Conservation (phyloP, 257 asterid genomes). For the Solanum neorickii region DNA sequence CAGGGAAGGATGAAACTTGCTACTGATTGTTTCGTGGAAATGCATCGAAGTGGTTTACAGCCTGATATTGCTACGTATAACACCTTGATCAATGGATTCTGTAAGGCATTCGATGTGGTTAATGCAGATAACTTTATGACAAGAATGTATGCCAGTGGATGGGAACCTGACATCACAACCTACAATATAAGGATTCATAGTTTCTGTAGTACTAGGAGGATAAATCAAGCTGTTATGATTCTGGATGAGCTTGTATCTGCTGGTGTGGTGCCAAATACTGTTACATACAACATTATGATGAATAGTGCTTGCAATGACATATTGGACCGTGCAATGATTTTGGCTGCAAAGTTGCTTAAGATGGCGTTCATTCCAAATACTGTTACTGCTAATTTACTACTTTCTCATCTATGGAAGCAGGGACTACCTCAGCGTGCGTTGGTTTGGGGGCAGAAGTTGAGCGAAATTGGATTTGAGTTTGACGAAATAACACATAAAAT, state of each 20-base stretch:
- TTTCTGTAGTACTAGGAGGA: constrained; percentile 54
- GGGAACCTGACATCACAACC: constrained; percentile 71
- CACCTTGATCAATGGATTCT: constrained; percentile 77
- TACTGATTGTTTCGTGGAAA: constrained; percentile 42
- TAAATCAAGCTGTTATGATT: constrained; percentile 58
- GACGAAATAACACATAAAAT: constrained; percentile 65
- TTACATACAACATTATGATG: constrained; percentile 79
- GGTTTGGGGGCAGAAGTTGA: constrained; percentile 83
- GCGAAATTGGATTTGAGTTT: constrained; percentile 61
- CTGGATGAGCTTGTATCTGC: constrained; percentile 61
- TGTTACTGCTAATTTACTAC: constrained; percentile 57
- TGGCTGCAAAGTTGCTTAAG: constrained; percentile 78
- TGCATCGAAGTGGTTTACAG: constrained; percentile 44
- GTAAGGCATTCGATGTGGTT: constrained; percentile 65
- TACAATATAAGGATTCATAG: constrained; percentile 75
- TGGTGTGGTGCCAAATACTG: constrained; percentile 76
- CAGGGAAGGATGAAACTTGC: constrained; percentile 78
- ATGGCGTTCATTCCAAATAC: constrained; percentile 76
- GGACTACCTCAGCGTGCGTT: constrained; percentile 70
- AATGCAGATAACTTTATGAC: constrained; percentile 49
- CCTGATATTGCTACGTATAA: constrained; percentile 84
- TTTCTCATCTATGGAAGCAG: constrained; percentile 75
- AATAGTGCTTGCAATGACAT: constrained; percentile 64
- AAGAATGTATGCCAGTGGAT: constrained; percentile 50
- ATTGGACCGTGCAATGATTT: constrained; percentile 75